Conservation (phyloP, 2,329 filamentous ascomycete genomes). For the Tolypocladium tropicale region DNA sequence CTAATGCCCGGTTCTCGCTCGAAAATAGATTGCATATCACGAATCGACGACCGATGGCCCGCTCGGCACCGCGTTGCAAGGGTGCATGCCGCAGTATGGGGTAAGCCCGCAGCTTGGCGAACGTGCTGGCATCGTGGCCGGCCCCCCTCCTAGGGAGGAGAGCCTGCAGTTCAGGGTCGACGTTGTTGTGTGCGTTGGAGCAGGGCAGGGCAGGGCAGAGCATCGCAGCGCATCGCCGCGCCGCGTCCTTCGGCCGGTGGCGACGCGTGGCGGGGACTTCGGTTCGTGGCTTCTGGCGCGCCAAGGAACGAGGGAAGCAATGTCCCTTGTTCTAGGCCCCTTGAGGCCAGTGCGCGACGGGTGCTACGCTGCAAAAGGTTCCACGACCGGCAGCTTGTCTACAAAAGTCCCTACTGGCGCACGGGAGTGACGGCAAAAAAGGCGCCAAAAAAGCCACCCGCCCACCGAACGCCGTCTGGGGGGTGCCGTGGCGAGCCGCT, state of each 20-base stretch:
- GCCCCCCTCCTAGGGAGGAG: too few species aligned
- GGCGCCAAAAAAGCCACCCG: neutral
- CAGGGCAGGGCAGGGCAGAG: too few species aligned
- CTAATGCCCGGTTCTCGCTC: neutral
- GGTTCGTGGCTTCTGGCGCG: neutral
- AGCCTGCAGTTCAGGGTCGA: too few species aligned
- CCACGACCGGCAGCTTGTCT: neutral
- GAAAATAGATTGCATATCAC: neutral
- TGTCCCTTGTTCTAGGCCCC: neutral
- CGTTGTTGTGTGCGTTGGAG: too few species aligned
- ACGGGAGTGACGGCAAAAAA: neutral
- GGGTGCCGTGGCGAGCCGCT: neutral
- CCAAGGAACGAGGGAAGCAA: neutral
- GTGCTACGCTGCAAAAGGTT: neutral
- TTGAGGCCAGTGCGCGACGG: neutral
- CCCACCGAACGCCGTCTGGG: neutral
- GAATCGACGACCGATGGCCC: neutral
- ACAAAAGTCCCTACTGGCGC: neutral
- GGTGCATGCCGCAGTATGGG: neutral
- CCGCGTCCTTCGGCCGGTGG: too few species aligned
- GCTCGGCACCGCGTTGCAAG: neutral
- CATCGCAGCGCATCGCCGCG: too few species aligned
- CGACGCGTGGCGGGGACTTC: neutral
- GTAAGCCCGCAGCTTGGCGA: too few species aligned
- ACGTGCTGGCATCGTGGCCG: too few species aligned